Base-by-base conservation (phyloP, 2,329 filamentous ascomycete genomes). In the Claviceps spartinae region DNA sequence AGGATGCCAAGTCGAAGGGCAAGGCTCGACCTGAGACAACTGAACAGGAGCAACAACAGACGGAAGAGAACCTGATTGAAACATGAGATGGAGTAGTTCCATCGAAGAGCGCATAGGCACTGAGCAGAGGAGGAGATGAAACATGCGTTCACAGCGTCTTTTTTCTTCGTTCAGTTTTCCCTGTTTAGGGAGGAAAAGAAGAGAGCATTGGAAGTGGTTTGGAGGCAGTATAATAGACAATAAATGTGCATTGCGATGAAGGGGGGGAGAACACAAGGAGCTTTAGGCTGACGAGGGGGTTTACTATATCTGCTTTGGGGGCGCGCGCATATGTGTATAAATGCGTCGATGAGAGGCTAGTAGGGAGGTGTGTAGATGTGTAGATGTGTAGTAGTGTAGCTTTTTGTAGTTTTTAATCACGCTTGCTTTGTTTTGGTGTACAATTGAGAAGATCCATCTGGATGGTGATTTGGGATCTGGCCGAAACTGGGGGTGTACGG, bases 1-100 rank as follows among this genome's bases (percentile, higher is more conserved):
- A 76, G 61, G 77, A 82, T 56, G 70, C 77, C 57, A 84, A 85
- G 72, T 72, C 72, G 55, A 83, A 83, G 73, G 75, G 72, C 57
- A 78, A 81, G 69, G 73, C 74, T 55, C 71, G 71, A 52, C 72
- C 69, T 56, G 71, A 72, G 59, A 68, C 60, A 20, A 59, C 62
- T 52, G 58, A 60, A 5, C 61, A 71, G 59, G 67, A 69, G 52
- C 67, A 67, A 56, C 65, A 69, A 56, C 68, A 69, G 60, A 63
- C 68, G 58, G 75, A 80, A 63, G 78, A 76, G 67, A 80, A 80
- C 67, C 67, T 82, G 58, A 79, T 82, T 64, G 79, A 82, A 61
- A 75, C 77, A 63, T 81, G 64, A 64, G 26, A 26, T 26, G 18
- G 30, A 46, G 18, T 20, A 40, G 4, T 26, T 1, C 18, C 14